phyloP scores from a whole-genome alignment of 352 stramenopile species.

The Phytopythium oedochilum region DNA sequence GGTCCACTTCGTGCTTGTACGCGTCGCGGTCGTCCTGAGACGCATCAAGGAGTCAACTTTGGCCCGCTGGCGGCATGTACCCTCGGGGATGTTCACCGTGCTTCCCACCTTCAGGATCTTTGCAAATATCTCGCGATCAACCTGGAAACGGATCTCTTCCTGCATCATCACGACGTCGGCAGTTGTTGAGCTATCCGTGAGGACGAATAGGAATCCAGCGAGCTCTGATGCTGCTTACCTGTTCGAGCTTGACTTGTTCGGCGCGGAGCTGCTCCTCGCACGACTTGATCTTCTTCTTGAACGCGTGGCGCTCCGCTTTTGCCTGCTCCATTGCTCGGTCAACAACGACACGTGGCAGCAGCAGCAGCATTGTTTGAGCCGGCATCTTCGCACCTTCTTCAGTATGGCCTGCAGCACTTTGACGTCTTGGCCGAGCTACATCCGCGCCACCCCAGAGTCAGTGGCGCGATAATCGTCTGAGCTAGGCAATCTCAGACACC shows the following conservation, averaged over 20 bases:
- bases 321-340: slow-evolving; percentile 18
- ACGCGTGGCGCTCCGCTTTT: slow-evolving; percentile 69
- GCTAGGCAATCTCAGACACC: no score
- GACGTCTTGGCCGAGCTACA: slow-evolving; percentile 68
- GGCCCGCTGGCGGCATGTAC: background rate
- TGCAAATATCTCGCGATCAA: slow-evolving; percentile 82
- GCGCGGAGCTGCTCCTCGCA: slow-evolving; percentile 51
- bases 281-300: slow-evolving; percentile 78
- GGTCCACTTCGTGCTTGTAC: slow-evolving; percentile 69
- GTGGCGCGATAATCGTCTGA: no score
- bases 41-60: background rate
- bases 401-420: slow-evolving; percentile 67
- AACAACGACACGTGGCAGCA: no score
- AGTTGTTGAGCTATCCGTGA: background rate
- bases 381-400: slow-evolving; percentile 37
- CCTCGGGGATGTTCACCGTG: background rate
- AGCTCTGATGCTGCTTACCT: no score
- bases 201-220: no score
- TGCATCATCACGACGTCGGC: slow-evolving; percentile 4
- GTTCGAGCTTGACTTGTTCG: slow-evolving; percentile 66
- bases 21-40: slow-evolving; percentile 62
- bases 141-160: slow-evolving; percentile 75
- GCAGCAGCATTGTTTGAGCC: no score
- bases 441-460: background rate
- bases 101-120: slow-evolving; percentile 67